phyloP scores from a whole-genome alignment of 495 filamentous ascomycete species.

The Pseudotulostoma volvatum region DNA sequence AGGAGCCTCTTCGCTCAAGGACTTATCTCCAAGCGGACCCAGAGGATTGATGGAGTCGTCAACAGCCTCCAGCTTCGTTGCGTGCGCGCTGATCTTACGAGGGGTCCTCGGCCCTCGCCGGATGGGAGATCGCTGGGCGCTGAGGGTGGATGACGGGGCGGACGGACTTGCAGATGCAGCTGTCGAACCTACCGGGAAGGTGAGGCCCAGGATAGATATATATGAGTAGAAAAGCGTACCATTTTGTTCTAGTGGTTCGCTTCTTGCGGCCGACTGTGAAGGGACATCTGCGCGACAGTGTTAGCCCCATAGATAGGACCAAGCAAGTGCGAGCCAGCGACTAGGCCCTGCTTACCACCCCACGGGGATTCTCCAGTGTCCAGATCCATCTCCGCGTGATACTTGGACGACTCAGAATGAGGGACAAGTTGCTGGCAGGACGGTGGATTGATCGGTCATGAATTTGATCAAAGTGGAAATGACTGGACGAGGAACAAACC shows the following conservation, averaged over 20 bases:
- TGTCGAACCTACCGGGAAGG: conserved; percentile 21
- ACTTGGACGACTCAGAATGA: neutral
- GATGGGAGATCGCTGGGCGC: conserved; percentile 29
- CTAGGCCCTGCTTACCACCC: conserved; percentile 48
- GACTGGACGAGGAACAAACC: no score
- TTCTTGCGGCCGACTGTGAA: conserved; percentile 30
- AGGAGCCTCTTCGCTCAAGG: conserved; percentile 52
- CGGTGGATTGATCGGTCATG: neutral
- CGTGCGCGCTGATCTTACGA: conserved; percentile 63
- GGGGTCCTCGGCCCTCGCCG: conserved; percentile 40
- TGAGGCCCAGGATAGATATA: conserved; percentile 21
- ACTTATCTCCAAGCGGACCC: conserved; percentile 58
- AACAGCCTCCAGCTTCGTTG: conserved; percentile 71
- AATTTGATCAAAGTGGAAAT: conserved; percentile 1
- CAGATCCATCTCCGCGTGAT: conserved; percentile 35
- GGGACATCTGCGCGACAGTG: conserved; percentile 35
- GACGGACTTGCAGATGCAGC: conserved; percentile 19
- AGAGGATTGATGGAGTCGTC: conserved; percentile 87
- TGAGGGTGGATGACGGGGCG: conserved; percentile 18
- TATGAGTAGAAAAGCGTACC: conserved; percentile 9
- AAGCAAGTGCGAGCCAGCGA: conserved; percentile 21
- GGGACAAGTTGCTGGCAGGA: neutral
- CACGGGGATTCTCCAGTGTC: conserved; percentile 53
- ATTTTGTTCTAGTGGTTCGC: no score
- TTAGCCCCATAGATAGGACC: conserved; percentile 5